Base-by-base conservation (phyloP, 2,329 filamentous ascomycete species). In the Aspergillus niger region DNA sequence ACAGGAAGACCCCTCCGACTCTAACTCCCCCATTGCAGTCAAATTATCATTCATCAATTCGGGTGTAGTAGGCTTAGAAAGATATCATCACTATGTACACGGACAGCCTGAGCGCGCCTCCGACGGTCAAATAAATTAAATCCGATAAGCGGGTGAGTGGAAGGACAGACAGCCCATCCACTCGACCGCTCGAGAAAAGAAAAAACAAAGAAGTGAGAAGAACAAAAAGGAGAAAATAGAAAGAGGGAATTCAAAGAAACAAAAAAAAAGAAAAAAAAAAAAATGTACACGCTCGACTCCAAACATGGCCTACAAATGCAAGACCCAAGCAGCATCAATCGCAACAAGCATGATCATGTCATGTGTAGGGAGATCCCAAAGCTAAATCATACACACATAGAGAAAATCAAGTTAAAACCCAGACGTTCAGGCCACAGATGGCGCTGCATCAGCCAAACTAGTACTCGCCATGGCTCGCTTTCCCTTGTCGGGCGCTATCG, bases 391-490 rank as follows among this genome's bases (percentile, higher is more conserved):
- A 57, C 32, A 50, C 24, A 32, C 39, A 43, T 17, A 43, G 17
- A 41, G 11, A 43, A 43, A 43, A 17, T 11, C 32, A 43, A 43
- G 7, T 43, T 17, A 3, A 11, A 17, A 20, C 30, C 15, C 32
- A 17, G 24, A 36, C 54, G 22, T 47, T 62, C 61, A 67, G 50
- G 61, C 65, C 57, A 67, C 67, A 38, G 70, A 66, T 11, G 68
- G 52, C 11, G 70, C 59, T 17, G 59, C 53, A 22, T 59, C 62
- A 5, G 58, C 22, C 32, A 64, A 56, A 20, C 58, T 36, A 47
- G 32, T 36, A 36, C 32, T 36, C 32, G 60, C 30, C 20, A 56
- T 30, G 3, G 64, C 26, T n/a, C 57, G 58, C 44, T 69, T 69
- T 30, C 52, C 67, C 61, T 66, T 69, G 57, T 67, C 65, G n/a